phyloP scores from a whole-genome alignment of 116 monocot genomes.

The Cymodocea nodosa region DNA sequence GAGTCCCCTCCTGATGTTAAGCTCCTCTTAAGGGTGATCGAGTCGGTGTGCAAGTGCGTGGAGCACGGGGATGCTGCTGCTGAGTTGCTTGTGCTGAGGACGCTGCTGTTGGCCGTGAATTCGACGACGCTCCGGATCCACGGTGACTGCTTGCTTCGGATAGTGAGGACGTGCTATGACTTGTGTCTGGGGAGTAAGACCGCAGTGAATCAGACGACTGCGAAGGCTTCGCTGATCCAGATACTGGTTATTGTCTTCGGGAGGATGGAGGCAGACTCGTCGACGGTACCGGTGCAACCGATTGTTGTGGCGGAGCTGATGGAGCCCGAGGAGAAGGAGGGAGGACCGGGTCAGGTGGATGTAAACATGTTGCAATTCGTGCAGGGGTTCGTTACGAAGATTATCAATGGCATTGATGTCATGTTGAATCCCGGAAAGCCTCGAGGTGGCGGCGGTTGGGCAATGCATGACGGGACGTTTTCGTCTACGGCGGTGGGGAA shows the following conservation, averaged over 20 bases:
- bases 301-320: slow-evolving; percentile 92
- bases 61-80: slow-evolving; percentile 42
- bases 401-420: slow-evolving; percentile 74
- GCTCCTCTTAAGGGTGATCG: slow-evolving; percentile 48
- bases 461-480: slow-evolving; percentile 69
- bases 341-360: slow-evolving; percentile 12
- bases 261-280: slow-evolving; percentile 94
- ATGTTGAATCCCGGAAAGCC: slow-evolving; percentile 52
- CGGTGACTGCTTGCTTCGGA: slow-evolving; percentile 61
- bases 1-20: background rate
- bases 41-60: slow-evolving; percentile 44
- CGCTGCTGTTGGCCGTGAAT: slow-evolving; percentile 89
- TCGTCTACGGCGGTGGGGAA: slow-evolving; percentile 62
- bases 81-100: slow-evolving; percentile 85
- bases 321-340: slow-evolving; percentile 30
- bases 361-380: slow-evolving; percentile 53
- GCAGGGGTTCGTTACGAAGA: slow-evolving; percentile 87
- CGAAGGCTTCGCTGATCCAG: slow-evolving; percentile 92
- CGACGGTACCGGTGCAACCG: slow-evolving; percentile 82
- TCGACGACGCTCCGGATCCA: slow-evolving; percentile 78
- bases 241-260: slow-evolving; percentile 97
- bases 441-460: background rate
- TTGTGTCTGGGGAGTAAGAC: slow-evolving; percentile 56
- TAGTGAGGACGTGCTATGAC: slow-evolving; percentile 86
- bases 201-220: slow-evolving; percentile 78